These are phyloP conservation scores for Penicillium sp. DNA, from an alignment of 2,329 filamentous ascomycete species.

Conservation along the genomic window DNA sequence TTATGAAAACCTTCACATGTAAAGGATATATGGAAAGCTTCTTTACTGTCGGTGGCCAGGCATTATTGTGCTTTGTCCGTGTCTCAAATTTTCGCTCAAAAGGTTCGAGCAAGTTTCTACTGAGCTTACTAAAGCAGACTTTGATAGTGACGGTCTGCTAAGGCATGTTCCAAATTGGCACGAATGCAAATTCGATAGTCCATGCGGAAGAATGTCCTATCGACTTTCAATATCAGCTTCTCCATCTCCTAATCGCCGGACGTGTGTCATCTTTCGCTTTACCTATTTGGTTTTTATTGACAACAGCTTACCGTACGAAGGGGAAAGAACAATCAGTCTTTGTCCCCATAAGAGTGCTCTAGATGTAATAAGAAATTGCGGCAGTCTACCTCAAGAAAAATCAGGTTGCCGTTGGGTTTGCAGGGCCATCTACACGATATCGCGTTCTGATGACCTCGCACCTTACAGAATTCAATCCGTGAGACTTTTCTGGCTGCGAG, in stretches of 20 bases:
- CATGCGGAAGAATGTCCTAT: background rate
- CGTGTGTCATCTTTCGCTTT: background rate
- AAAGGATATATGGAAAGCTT: no score
- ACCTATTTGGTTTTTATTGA: background rate
- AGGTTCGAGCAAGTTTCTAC: background rate
- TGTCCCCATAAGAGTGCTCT: background rate
- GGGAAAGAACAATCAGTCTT: background rate
- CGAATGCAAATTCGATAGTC: background rate
- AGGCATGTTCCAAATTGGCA: background rate
- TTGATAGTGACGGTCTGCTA: background rate
- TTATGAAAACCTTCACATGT: no score
- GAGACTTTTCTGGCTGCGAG: no score
- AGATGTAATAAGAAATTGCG: no score
- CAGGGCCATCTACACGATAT: no score
- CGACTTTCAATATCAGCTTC: background rate
- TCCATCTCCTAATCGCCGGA: background rate
- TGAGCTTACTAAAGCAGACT: background rate
- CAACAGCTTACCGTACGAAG: background rate
- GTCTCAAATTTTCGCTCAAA: background rate
- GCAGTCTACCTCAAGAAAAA: no score
- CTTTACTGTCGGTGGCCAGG: background rate
- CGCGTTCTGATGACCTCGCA: no score
- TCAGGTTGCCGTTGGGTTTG: no score
- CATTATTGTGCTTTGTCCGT: background rate
- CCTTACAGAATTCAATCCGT: no score